Evolutionary conservation across 1,284 basidiomycete genomes (phyloP).

Genomic region (Dichomitus squalens): DNA sequence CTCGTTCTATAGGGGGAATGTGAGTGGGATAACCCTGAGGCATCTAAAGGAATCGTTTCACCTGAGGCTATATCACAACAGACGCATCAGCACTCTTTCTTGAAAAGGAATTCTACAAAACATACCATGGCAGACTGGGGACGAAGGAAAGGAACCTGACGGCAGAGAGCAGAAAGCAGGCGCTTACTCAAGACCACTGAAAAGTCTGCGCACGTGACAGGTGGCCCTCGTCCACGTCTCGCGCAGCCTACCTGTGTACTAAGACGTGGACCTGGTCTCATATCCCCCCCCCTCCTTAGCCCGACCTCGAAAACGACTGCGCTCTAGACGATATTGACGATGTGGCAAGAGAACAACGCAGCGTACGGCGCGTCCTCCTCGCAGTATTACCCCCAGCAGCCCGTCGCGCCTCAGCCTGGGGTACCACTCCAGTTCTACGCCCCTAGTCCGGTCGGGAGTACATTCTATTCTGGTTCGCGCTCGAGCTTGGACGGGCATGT

Average conservation of each 20-base stretch:
- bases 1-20: constrained; percentile 67
- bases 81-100: neutral
- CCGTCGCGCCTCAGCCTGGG: constrained; percentile 43
- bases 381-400: constrained; percentile 55
- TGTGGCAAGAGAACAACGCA: constrained; percentile 70
- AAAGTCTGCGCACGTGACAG: constrained; percentile 22
- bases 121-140: constrained; percentile 24
- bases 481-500: constrained; percentile 74
- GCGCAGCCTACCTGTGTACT: constrained; percentile 12
- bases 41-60: constrained; percentile 31
- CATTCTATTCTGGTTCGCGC: constrained; percentile 69
- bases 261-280: constrained; percentile 11
- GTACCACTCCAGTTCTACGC: constrained; percentile 79
- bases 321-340: constrained; percentile 30
- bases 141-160: constrained; percentile 10
- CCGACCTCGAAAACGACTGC: neutral
- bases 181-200: constrained; percentile 4
- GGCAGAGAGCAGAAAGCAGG: constrained; percentile 15
- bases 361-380: constrained; percentile 59
- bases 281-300: constrained; percentile 2
- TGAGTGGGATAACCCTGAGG: neutral
- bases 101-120: neutral
- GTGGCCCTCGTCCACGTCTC: constrained; percentile 19
- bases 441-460: constrained; percentile 49
- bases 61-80: constrained; percentile 61